phyloP scores from a whole-genome alignment of 139 green algal species.

The Asterochloris sp. region DNA sequence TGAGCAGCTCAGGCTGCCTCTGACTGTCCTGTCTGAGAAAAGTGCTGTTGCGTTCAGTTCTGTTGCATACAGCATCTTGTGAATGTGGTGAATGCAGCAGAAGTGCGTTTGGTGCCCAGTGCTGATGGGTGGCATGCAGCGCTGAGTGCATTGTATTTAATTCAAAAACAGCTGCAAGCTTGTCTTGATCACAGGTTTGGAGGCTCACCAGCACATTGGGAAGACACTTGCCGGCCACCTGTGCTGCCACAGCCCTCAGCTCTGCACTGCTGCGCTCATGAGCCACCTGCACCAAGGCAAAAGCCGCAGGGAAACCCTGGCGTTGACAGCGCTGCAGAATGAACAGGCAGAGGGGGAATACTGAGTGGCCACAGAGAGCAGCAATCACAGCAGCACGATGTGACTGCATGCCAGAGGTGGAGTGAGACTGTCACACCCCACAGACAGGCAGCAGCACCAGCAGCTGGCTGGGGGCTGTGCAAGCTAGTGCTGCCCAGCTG shows the following conservation, averaged over 20 bases:
- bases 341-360: no score
- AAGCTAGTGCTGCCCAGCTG: not conserved
- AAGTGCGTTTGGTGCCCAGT: not conserved
- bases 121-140: not conserved
- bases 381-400: not conserved
- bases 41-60: no score
- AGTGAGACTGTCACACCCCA: not conserved
- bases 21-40: no score
- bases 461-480: not conserved
- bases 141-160: not conserved
- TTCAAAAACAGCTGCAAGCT: not conserved
- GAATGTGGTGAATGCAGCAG: not conserved
- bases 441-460: not conserved
- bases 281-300: slow-evolving; percentile 16
- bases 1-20: no score
- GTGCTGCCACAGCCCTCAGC: slow-evolving; percentile 19
- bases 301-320: not conserved
- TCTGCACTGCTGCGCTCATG: slow-evolving; percentile 29
- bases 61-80: not conserved
- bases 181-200: not conserved
- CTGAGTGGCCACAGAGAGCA: no score
- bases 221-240: slow-evolving; percentile 17
- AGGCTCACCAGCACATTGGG: slow-evolving; percentile 22
- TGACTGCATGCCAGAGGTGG: not conserved
- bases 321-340: not conserved